These are phyloP conservation scores for Carex scoparia DNA, from an alignment of 176 grass and related monocot species.

Conservation along the genomic window DNA sequence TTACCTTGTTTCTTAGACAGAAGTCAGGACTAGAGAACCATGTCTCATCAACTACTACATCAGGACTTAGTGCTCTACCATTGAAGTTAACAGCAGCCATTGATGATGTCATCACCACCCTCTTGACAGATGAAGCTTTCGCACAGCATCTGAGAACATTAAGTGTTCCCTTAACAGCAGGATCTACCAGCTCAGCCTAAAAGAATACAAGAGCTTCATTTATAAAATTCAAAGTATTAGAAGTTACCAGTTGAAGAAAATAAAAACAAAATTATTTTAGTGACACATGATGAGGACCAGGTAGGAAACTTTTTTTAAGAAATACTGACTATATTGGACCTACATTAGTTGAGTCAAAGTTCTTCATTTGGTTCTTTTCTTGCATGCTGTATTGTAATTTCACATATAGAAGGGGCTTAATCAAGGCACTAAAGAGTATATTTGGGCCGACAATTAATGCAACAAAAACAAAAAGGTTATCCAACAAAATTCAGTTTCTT, in stretches of 20 bases:
- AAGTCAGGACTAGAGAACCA: conserved; percentile 33
- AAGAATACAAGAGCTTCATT: not conserved
- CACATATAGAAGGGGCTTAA: not conserved
- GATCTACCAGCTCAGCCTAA: conserved; percentile 25
- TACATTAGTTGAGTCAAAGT: not conserved
- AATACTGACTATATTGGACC: not conserved
- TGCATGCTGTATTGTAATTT: not conserved
- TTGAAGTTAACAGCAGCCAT: conserved; percentile 21
- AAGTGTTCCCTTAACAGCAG: conserved; percentile 34
- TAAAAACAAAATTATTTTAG: not conserved
- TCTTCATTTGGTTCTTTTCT: not conserved
- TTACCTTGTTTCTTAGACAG: conserved; percentile 20
- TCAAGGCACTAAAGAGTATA: not conserved
- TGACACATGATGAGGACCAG: not conserved
- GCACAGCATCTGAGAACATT: conserved; percentile 33
- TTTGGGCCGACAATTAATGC: not conserved
- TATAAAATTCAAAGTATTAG: not conserved
- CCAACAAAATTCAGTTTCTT: not conserved
- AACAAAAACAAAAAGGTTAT: not conserved
- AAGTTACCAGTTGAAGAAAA: not conserved
- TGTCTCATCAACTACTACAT: conserved; percentile 32
- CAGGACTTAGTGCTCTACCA: conserved; percentile 19
- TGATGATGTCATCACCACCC: conserved; percentile 36
- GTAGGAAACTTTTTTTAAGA: not conserved
- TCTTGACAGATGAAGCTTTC: conserved; percentile 28